Evolutionary conservation across 768 basidiomycete species (phyloP), one percentile per base, ranked within the genome.

Genomic region (Mycena galopus): DNA sequence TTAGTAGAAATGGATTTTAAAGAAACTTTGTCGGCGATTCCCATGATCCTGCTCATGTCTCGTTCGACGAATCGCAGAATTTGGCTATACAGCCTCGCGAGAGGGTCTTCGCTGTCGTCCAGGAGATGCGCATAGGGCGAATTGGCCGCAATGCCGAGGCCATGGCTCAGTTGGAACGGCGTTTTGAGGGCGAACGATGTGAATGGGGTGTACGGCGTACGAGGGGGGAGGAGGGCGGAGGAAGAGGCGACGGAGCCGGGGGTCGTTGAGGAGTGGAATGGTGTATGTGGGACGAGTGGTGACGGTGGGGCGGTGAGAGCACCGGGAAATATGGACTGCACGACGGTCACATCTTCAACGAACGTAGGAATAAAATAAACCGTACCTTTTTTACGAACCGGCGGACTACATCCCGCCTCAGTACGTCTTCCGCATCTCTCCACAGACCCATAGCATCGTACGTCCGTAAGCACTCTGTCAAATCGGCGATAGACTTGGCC

Each of bases 351-450:
- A 58, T 29, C 27, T 29, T 55, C 12, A 30, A 25, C 14, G 23
- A 53, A 25, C 59, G 16, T 29, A 35, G 7, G 39, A 59, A n/a
- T 11, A 27, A 61, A 9, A 21, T n/a, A 50, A 55, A n/a, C 35
- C 79, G 44, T 64, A 93, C 96, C 86, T 94, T 93, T 77, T 89
- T 91, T 11, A 96, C 87, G 76, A 96, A 97, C 17, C 87, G 87
- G 2, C 90, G 89, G 39, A 96, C 88, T 42, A 98, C 84, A 53
- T 93, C 90, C 62, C 84, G 85, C 66, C 92, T 86, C 61, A 98
- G 82, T 21, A 98, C 91, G 70, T 96, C 94, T 82, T 97, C 97
- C 2, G 96, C 97, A 73, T 94, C 92, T 76, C 90, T 84, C 94
- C 95, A 96, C 10, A 96, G 88, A 16, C 91, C 89, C 60, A 99